Evolutionary conservation across 257 asterid species (phyloP).

Genomic region (Orobanche coerulescens): DNA sequence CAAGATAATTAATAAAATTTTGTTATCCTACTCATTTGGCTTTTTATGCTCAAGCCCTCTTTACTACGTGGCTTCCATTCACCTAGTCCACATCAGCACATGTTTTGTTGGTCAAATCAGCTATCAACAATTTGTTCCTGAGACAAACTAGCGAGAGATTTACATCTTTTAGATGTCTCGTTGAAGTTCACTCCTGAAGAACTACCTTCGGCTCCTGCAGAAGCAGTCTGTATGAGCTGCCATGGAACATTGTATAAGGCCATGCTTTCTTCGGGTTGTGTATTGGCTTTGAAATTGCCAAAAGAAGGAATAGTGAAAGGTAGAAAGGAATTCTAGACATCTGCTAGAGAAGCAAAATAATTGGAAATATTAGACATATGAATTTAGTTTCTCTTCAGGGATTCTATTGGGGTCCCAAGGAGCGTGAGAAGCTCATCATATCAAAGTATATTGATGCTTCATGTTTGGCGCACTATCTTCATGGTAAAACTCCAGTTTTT

Average conservation of each 20-base stretch:
- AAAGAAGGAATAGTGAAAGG: constrained; percentile 77
- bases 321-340: constrained; percentile 67
- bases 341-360: constrained; percentile 69
- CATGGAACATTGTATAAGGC: constrained; percentile 82
- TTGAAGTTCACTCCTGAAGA: constrained; percentile 66
- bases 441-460: constrained; percentile 55
- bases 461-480: constrained; percentile 64
- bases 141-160: constrained; percentile 77
- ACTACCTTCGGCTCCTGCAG: constrained; percentile 80
- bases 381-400: constrained; percentile 67
- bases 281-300: constrained; percentile 70
- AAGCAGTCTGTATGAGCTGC: constrained; percentile 74
- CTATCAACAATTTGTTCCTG: constrained; percentile 65
- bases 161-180: constrained; percentile 55
- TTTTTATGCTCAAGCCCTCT: too few species aligned
- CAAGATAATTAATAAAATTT: too few species aligned
- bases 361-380: constrained; percentile 64
- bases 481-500: constrained; percentile 28
- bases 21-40: too few species aligned
- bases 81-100: too few species aligned
- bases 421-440: constrained; percentile 72
- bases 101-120: too few species aligned
- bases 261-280: constrained; percentile 46
- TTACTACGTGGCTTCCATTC: too few species aligned
- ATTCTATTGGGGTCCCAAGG: constrained; percentile 87